A percentile compares a stretch with the other conserved stretches of the same genome.
Conservation (phyloP, 225 moss, liverwort and hornwort genomes). For the Bryoerythrophyllum caledonicum region DNA sequence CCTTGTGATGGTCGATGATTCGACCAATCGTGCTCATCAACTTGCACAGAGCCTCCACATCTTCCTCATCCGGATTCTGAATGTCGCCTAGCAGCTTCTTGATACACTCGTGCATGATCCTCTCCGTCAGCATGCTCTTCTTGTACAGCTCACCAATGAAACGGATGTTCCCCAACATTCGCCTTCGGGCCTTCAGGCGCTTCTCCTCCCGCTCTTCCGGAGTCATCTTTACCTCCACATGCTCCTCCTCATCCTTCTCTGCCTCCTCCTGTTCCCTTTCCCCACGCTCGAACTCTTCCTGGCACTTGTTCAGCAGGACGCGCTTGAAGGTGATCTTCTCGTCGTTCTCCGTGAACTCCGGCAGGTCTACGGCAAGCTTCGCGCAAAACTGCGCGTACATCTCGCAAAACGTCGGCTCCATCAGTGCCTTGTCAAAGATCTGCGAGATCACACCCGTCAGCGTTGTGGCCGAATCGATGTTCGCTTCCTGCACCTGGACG, state of each 20-base stretch:
- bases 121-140: conserved; percentile 92
- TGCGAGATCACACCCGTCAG: conserved; percentile 97
- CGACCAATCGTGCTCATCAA: conserved; percentile 96
- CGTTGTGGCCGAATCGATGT: conserved; percentile 84
- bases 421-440: conserved; percentile 96
- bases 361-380: conserved; percentile 82
- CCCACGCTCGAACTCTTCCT: conserved; percentile 94
- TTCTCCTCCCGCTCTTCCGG: conserved; percentile 80
- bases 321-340: conserved; percentile 96
- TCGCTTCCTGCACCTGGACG: conserved; percentile 82
- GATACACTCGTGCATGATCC: conserved; percentile 99
- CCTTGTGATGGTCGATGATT: conserved; percentile 87
- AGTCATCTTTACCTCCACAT: conserved; percentile 85
- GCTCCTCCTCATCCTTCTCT: conserved; percentile 89
- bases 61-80: conserved; percentile 95
- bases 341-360: conserved; percentile 81
- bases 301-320: conserved; percentile 92
- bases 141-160: conserved; percentile 98
- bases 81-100: conserved; percentile 88
- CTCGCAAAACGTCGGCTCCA: conserved; percentile 97
- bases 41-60: conserved; percentile 98
- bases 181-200: conserved; percentile 76
- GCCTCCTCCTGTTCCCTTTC: conserved; percentile 93
- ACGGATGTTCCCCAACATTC: conserved; percentile 94
- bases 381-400: conserved; percentile 97